Evolutionary conservation across 2,329 filamentous ascomycete genomes (phyloP).

Genomic region (Penicillium thymicola): DNA sequence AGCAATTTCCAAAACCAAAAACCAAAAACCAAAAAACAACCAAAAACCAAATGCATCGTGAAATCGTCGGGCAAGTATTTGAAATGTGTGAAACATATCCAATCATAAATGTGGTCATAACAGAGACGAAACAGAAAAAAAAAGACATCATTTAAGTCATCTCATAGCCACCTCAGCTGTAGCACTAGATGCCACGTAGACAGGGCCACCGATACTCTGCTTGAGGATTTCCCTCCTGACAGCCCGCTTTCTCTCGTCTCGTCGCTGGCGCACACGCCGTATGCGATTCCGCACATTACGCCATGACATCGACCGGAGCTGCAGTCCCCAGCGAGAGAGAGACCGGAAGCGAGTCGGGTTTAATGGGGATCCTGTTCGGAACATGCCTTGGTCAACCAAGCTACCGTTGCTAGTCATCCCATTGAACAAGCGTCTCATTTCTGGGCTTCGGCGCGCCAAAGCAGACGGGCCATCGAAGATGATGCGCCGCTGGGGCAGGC

Average conservation of each 20-base stretch:
- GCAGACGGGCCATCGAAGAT: conserved; percentile 43
- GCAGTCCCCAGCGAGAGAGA: conserved; percentile 45
- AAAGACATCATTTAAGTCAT: conserved; percentile 7
- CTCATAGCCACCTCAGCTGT: conserved; percentile 13
- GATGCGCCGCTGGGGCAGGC: conserved; percentile 50
- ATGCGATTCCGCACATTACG: conserved; percentile 50
- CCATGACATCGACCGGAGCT: conserved; percentile 52
- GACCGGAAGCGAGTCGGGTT: conserved; percentile 28
- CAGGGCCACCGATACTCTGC: conserved; percentile 51
- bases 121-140: background rate
- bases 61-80: conserved; percentile 9
- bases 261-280: conserved; percentile 40
- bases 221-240: conserved; percentile 53
- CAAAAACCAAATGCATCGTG: conserved; percentile 17
- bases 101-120: conserved; percentile 7
- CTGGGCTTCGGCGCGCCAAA: conserved; percentile 33
- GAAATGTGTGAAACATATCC: conserved; percentile 12
- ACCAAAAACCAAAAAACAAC: background rate
- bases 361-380: conserved; percentile 32
- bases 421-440: conserved; percentile 26
- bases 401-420: conserved; percentile 32
- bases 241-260: conserved; percentile 49
- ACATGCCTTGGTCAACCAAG: conserved; percentile 29
- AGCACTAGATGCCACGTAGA: conserved; percentile 37
- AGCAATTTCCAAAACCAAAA: background rate